phyloP scores from a whole-genome alignment of 805 yeast genomes.

The Saturnispora sekii region DNA sequence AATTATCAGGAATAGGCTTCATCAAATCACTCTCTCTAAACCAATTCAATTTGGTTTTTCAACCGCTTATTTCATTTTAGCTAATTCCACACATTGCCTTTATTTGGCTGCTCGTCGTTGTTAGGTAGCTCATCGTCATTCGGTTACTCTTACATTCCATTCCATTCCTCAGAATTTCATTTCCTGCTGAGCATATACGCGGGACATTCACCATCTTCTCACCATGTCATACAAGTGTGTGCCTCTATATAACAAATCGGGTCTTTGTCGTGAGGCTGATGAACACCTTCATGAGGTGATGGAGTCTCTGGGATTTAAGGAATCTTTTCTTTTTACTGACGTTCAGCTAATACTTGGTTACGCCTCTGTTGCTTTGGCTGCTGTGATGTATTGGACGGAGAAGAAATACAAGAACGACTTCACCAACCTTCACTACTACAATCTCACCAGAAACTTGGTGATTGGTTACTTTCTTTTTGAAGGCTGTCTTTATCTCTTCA shows the following conservation, averaged over 20 bases:
- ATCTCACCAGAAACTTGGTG: slow-evolving; percentile 29
- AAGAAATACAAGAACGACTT: slow-evolving; percentile 36
- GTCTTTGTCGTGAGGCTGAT: slow-evolving; percentile 40
- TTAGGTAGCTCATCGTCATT: too few relatives aligned
- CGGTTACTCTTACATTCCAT: too few relatives aligned
- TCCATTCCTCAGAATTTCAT: too few relatives aligned
- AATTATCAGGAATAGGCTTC: too few relatives aligned
- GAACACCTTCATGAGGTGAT: slow-evolving; percentile 36
- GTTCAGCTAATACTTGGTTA: slow-evolving; percentile 41
- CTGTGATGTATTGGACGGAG: slow-evolving; percentile 36
- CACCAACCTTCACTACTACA: slow-evolving; percentile 28
- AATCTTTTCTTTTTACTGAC: slow-evolving; percentile 37
- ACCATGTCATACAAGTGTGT: slow-evolving; percentile 19
- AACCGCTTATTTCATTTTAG: too few relatives aligned
- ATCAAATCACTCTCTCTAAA: too few relatives aligned
- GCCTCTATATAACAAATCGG: slow-evolving; percentile 34
- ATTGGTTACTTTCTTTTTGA: slow-evolving; percentile 31
- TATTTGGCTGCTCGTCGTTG: too few relatives aligned
- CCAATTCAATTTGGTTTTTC: too few relatives aligned
- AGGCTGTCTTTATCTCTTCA: slow-evolving; percentile 27
- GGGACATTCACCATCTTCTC: not conserved
- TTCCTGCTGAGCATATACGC: not conserved
- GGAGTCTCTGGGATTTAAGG: slow-evolving; percentile 36
- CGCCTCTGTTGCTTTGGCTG: slow-evolving; percentile 37
- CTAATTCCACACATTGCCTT: too few relatives aligned